Evolutionary conservation across 2,329 filamentous ascomycete genomes (phyloP), one percentile per base, ranked within the genome.

Genomic region (Colletotrichum orchidophilum): DNA sequence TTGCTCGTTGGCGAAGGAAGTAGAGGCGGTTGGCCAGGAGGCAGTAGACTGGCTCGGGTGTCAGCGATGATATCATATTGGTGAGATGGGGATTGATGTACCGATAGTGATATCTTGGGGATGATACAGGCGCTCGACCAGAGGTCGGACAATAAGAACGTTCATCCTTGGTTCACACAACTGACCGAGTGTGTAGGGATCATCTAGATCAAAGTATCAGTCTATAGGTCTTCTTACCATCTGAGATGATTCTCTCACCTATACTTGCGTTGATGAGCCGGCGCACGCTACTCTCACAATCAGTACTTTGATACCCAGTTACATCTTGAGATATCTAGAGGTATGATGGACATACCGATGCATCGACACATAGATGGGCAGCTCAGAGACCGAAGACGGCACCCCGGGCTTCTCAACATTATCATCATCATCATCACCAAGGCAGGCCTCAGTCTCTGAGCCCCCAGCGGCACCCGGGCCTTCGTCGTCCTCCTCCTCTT

Each of bases 21-120:
- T 93, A 90, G 65, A 91, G 87, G 15, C 91, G 86, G 75, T 94
- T 94, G 68, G 92, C 91, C 29, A 94, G 84, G 26, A 94, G 83
- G 78, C 91, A 93, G 77, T 93, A 94, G 0, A 93, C 90, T 89
- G 73, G 31, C 18, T 66, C 9, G 24, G 33, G 24, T 42, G 50
- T 70, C 15, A 70, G 50, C 73, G 21, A 42, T 54, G 33, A 21
- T n/a, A n/a, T 39, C 29, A 5, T 46, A 12, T 27, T n/a, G 24
- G 6, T 2, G 39, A 31, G 15, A 29, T 7, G 11, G 27, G 39
- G 31, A 21, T 4, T n/a, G 60, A 70, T 83, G 67, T 79, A 89
- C 88, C 85, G 63, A 91, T 85, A 1, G 90, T 92, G 39, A 91
- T 86, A 79, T 93, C 91, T 27, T 90, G 84, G 50, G 87, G 85